Conservation (phyloP, 306 rosid genomes). For the Rosa lucieae region DNA sequence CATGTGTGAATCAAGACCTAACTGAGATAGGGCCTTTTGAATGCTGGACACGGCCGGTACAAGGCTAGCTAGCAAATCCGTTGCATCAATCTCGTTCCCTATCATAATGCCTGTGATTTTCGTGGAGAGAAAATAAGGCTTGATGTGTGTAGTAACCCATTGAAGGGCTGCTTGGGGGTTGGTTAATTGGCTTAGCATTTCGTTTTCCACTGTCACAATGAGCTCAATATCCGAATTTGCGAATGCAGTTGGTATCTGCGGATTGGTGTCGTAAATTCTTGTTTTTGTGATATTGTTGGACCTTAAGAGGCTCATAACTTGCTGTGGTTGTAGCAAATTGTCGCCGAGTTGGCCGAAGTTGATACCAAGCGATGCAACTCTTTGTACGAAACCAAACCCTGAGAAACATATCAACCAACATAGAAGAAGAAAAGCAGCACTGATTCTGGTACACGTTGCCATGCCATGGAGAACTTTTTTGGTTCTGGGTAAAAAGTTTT, state of each 20-base stretch:
- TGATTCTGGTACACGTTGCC: background rate
- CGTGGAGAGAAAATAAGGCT: conserved; percentile 71
- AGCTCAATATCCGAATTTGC: conserved; percentile 71
- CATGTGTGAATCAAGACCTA: conserved; percentile 61
- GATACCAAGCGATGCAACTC: conserved; percentile 60
- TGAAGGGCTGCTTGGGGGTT: conserved; percentile 75
- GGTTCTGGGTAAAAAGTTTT: background rate
- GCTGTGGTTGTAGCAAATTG: conserved; percentile 68
- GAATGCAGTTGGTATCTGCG: conserved; percentile 59
- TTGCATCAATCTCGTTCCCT: conserved; percentile 73
- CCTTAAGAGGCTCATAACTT: conserved; percentile 63
- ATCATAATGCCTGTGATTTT: conserved; percentile 75
- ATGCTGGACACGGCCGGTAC: conserved; percentile 81
- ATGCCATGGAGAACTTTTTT: background rate
- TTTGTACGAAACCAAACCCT: conserved; percentile 34
- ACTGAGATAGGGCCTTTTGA: conserved; percentile 53
- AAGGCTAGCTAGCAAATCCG: conserved; percentile 46
- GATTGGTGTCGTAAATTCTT: conserved; percentile 87
- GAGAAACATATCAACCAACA: background rate
- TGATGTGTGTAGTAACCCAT: conserved; percentile 70
- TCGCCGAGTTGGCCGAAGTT: conserved; percentile 86
- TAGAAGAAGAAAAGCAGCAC: background rate
- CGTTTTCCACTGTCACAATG: conserved; percentile 72
- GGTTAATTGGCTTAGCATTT: conserved; percentile 50
- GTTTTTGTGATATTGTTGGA: conserved; percentile 58